Evolutionary conservation across 768 basidiomycete species (phyloP).

Genomic region (Termitomyces sp.): DNA sequence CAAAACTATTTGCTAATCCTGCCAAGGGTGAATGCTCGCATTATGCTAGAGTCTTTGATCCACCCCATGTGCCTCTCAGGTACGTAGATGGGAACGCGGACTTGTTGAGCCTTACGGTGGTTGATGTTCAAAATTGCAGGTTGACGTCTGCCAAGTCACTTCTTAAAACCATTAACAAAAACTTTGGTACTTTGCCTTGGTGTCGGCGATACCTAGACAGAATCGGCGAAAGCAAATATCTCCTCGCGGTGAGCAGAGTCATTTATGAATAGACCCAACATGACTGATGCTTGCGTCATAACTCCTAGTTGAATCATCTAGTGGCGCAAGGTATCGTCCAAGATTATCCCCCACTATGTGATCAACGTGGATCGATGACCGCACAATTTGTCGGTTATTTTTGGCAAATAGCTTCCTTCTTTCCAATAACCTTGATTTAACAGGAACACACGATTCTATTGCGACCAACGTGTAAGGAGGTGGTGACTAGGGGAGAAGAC

Average conservation of each 20-base stretch:
- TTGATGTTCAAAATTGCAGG: conserved; percentile 35
- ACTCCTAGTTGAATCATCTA: conserved; percentile 76
- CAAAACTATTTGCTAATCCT: conserved; percentile 1
- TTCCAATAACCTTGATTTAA: not conserved
- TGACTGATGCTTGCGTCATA: conserved; percentile 2
- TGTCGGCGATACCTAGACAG: conserved; percentile 95
- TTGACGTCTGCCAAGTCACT: conserved; percentile 83
- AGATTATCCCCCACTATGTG: conserved; percentile 91
- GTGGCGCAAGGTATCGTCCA: conserved; percentile 87
- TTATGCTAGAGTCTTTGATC: conserved; percentile 75
- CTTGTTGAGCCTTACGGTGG: not conserved
- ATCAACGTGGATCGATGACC: conserved; percentile 84
- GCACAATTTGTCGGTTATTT: conserved; percentile 76
- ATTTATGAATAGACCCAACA: not conserved
- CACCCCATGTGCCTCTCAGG: conserved; percentile 74
- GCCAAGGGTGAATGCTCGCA: conserved; percentile 89
- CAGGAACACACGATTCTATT: conserved; percentile 87
- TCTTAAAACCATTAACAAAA: conserved; percentile 83
- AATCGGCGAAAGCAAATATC: conserved; percentile 87
- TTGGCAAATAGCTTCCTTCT: conserved; percentile 1
- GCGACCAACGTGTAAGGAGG: conserved; percentile 82
- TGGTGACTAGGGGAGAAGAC: conserved; percentile 82
- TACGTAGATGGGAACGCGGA: conserved; percentile 31
- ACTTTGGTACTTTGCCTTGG: conserved; percentile 94
- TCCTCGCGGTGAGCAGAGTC: conserved; percentile 70